Evolutionary conservation across 805 yeast species (phyloP), one percentile per base, ranked within the genome.

Genomic region (Spathaspora passalidarum): DNA sequence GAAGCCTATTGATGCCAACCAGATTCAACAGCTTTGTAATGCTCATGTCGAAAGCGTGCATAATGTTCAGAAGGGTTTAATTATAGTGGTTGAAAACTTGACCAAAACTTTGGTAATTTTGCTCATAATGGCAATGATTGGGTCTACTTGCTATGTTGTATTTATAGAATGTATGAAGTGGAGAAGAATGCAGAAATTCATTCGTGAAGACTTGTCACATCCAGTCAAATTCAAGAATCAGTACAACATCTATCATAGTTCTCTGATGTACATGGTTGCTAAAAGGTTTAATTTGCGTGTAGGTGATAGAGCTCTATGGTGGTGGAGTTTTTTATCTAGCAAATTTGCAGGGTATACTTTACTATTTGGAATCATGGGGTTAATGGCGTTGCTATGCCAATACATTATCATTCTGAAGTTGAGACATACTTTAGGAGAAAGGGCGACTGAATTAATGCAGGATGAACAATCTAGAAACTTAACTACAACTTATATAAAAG

Each of bases 351-450:
- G 76, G 1, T 54, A 75, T 0, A 55, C 83, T 0, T 57, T 88
- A 1, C 61, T 76, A 1, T 50, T 88, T 0, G 86, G 85, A 0
- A 4, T 83, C 0, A 64, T 78, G 13, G 94, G 94, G 0, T 44
- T 86, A 0, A 10, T 78, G 0, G 61, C 81, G 1, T 78, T 83
- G 14, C 43, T 73, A 1, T 57, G 83, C 1, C 96, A 89, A 61
- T 73, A 63, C 22, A 55, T 74, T 2, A 55, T 88, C 0, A 52
- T 86, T 2, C 47, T 2, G 47, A 53, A 2, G 43, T 36, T 9
- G 20, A 37, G 26, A 11, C 11, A 3, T 3, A 17, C 34, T 3
- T n/a, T 29, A 8, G 14, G 14, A 13, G 34, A 29, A 13, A 11
- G 34, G n/a, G 34, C 34, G 3, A 29, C 34, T 29, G 13, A 7